phyloP scores from a whole-genome alignment of 164 flowering plant species.

The Chimonanthus praecox region DNA sequence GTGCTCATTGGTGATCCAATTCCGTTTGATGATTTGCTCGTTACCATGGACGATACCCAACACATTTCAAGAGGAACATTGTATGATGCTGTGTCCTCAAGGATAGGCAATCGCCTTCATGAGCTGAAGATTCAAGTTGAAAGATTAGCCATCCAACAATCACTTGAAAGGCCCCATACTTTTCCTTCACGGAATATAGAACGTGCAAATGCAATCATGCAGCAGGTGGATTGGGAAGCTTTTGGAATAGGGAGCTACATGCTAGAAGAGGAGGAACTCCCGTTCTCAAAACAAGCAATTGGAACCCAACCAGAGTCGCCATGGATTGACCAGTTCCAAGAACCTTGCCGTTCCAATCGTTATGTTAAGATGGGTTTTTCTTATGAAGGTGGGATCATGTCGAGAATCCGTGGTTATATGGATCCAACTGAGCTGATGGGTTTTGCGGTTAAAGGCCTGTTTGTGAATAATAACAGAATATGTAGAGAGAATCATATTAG shows the following conservation, averaged over 20 bases:
- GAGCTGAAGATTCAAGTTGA: slow-evolving; percentile 68
- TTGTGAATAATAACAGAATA: slow-evolving; percentile 21
- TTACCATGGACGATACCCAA: slow-evolving; percentile 24
- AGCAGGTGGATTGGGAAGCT: slow-evolving; percentile 85
- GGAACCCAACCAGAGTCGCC: slow-evolving; percentile 10
- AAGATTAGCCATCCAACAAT: slow-evolving; percentile 47
- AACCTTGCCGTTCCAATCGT: slow-evolving; percentile 20
- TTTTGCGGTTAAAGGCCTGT: slow-evolving; percentile 78
- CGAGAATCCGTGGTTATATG: slow-evolving; percentile 56
- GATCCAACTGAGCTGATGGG: slow-evolving; percentile 60
- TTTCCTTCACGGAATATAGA: slow-evolving; percentile 17
- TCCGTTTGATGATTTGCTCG: slow-evolving; percentile 59
- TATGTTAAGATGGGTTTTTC: slow-evolving; percentile 26
- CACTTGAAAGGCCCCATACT: slow-evolving; percentile 15
- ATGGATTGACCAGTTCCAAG: slow-evolving; percentile 10
- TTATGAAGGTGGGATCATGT: slow-evolving; percentile 44
- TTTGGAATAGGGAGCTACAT: slow-evolving; percentile 50
- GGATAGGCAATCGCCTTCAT: slow-evolving; percentile 57
- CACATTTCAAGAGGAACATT: slow-evolving; percentile 46
- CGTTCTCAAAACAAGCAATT: slow-evolving; percentile 6
- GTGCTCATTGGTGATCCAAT: slow-evolving; percentile 89
- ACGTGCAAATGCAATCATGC: slow-evolving; percentile 48
- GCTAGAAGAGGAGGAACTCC: slow-evolving; percentile 17
- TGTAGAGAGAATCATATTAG: slow-evolving; percentile 9
- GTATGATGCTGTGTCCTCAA: slow-evolving; percentile 71